Evolutionary conservation across 495 filamentous ascomycete genomes (phyloP), one percentile per base, ranked within the genome.

Genomic region (Physcia stellaris): DNA sequence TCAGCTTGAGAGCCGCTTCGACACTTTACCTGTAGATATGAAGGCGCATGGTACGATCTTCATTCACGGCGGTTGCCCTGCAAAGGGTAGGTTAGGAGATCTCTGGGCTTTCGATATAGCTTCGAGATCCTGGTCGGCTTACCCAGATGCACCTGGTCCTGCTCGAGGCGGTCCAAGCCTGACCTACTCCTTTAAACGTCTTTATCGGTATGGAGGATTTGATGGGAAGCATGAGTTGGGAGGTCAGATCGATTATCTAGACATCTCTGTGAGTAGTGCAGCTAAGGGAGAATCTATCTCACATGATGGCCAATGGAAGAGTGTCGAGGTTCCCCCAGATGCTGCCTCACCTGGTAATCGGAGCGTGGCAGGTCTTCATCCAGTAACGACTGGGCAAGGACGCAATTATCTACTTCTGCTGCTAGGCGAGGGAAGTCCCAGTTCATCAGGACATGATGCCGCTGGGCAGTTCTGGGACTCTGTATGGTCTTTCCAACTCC

Each of bases 121-220:
- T 24, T 61, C 56, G 18, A 50, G 63, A 22, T 52, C 60, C 0
- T 90, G 83, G 83, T 68, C 63, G 27, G 63, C 73, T 32, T 63
- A 77, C 21, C 63, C 77, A 0, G 46, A 67, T 13, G 78, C 77
- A 0, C 79, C 79, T 0, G 73, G 67, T 11, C 64, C 71, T 1
- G 53, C 68, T 0, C 66, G 79, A 3, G 77, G 75, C 10, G 82
- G 79, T 0, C 60, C 80, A 0, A 68, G 71, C 0, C 67, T 90
- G 24, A 66, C 75, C 0, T 64, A 75, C 33, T 54, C 59, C 3
- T 55, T 62, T 37, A 67, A 66, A 13, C 60, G 70, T 23, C 48
- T 87, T 13, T 90, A 75, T 51, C 68, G 80, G 17, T 82, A 80
- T 56, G 79, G 79, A 49, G 82, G 82, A 1, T 85, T 77, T 46